Conservation (phyloP, 257 asterid species). For the Primulina tabacum region DNA sequence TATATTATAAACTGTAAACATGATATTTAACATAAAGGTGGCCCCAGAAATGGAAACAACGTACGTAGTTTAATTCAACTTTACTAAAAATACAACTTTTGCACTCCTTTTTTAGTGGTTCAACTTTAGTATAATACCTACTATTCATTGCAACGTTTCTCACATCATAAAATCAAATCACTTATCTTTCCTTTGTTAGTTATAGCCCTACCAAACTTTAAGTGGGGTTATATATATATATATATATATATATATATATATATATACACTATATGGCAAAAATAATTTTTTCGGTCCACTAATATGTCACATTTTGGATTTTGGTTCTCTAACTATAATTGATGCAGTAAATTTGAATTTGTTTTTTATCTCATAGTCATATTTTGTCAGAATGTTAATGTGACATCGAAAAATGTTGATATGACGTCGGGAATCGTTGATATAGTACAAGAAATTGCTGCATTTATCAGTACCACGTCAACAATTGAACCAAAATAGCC, state of each 20-base stretch:
- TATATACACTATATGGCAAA: too few relatives aligned
- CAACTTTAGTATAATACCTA: background rate
- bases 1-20: background rate
- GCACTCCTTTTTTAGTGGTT: background rate
- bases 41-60: conserved; percentile 15
- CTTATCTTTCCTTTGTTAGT: background rate
- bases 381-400: too few relatives aligned
- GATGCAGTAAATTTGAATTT: too few relatives aligned
- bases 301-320: too few relatives aligned
- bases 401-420: too few relatives aligned
- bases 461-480: too few relatives aligned
- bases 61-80: background rate
- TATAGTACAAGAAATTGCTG: too few relatives aligned
- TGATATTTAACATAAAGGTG: conserved; percentile 3
- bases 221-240: conserved; percentile 13
- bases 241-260: too few relatives aligned
- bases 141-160: background rate
- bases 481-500: too few relatives aligned
- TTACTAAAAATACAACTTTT: background rate
- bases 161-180: background rate
- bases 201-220: background rate
- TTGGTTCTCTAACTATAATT: too few relatives aligned
- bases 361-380: fast-evolving
- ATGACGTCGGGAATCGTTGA: too few relatives aligned
- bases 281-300: too few relatives aligned